These are phyloP conservation scores for Coniferiporia weirii DNA, from an alignment of 1,284 basidiomycete species.

Conservation along the genomic window DNA sequence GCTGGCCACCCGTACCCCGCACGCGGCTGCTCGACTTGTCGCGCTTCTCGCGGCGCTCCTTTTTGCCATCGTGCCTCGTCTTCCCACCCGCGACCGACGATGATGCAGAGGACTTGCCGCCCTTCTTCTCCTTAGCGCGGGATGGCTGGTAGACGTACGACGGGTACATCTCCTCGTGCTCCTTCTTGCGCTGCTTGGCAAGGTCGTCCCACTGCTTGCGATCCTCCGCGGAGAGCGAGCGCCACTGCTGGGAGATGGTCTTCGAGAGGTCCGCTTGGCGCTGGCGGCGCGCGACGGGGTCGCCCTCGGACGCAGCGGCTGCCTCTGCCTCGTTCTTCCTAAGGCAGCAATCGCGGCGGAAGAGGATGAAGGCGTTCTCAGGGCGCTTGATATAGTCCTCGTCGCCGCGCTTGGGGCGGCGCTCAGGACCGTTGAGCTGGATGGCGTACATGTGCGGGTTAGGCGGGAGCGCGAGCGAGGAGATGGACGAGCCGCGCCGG, in stretches of 20 bases:
- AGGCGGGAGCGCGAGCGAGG: conserved; percentile 16
- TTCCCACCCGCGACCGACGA: not conserved
- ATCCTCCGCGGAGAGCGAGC: conserved; percentile 53
- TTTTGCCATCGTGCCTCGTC: conserved; percentile 7
- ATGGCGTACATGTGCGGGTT: conserved; percentile 41
- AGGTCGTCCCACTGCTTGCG: conserved; percentile 58
- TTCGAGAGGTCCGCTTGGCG: conserved; percentile 63
- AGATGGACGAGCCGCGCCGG: conserved; percentile 13
- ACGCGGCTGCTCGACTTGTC: conserved; percentile 8
- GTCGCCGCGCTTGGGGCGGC: conserved; percentile 70
- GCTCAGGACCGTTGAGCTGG: conserved; percentile 41
- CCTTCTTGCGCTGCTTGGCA: conserved; percentile 54
- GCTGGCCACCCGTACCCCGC: not conserved
- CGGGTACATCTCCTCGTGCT: conserved; percentile 60
- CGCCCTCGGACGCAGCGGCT: conserved; percentile 31
- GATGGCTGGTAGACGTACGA: conserved; percentile 74
- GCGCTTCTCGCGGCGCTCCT: conserved; percentile 3
- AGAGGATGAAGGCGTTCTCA: conserved; percentile 77
- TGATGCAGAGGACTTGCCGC: not conserved
- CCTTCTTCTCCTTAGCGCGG: conserved; percentile 16
- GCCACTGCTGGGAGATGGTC: conserved; percentile 74
- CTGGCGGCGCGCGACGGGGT: conserved; percentile 36
- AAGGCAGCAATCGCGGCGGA: conserved; percentile 63
- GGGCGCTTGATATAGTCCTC: conserved; percentile 77
- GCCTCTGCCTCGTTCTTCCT: conserved; percentile 49